These are phyloP conservation scores for Colletotrichum spinosum DNA, from an alignment of 2,329 filamentous ascomycete species.

Conservation along the genomic window DNA sequence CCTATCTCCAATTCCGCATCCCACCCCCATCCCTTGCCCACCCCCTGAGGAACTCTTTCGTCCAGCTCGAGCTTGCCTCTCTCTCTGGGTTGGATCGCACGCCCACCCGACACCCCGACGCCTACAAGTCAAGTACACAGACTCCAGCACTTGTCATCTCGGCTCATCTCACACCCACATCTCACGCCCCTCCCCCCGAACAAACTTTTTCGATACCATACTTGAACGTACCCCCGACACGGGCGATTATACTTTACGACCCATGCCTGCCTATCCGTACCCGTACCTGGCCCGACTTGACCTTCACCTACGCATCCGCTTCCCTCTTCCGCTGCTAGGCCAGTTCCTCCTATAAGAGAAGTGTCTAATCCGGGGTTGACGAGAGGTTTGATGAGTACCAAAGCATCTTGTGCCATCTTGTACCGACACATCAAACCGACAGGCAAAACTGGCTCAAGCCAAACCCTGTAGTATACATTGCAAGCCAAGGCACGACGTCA, in stretches of 20 bases:
- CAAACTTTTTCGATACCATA: slow-evolving; percentile 19
- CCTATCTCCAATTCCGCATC: slow-evolving; percentile 24
- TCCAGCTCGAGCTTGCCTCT: slow-evolving; percentile 3
- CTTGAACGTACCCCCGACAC: slow-evolving; percentile 26
- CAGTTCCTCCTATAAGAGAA: slow-evolving; percentile 34
- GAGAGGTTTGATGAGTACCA: slow-evolving; percentile 1
- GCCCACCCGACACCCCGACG: slow-evolving; percentile 6
- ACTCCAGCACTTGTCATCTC: slow-evolving; percentile 25
- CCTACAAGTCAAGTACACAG: slow-evolving; percentile 11
- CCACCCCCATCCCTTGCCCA: slow-evolving; percentile 28
- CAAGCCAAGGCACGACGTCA: slow-evolving; percentile 38
- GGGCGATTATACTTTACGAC: slow-evolving; percentile 35
- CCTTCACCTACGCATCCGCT: slow-evolving; percentile 26
- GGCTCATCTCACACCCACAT: slow-evolving; percentile 17
- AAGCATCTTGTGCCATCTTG: slow-evolving; percentile 27
- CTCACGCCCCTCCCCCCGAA: slow-evolving; percentile 3
- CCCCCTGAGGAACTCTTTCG: slow-evolving; percentile 13
- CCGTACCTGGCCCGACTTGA: slow-evolving; percentile 30
- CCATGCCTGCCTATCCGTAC: slow-evolving; percentile 33
- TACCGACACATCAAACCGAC: slow-evolving; percentile 25
- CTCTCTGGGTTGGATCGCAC: slow-evolving; percentile 12
- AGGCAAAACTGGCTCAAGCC: slow-evolving; percentile 28
- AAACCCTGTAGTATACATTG: slow-evolving; percentile 28
- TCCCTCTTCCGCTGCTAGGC: slow-evolving; percentile 25
- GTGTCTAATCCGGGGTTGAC: slow-evolving; percentile 35